A percentile compares a stretch with the other conserved stretches of the same genome.
Conservation (phyloP, 768 basidiomycete genomes). For the Trametes gibbosa region DNA sequence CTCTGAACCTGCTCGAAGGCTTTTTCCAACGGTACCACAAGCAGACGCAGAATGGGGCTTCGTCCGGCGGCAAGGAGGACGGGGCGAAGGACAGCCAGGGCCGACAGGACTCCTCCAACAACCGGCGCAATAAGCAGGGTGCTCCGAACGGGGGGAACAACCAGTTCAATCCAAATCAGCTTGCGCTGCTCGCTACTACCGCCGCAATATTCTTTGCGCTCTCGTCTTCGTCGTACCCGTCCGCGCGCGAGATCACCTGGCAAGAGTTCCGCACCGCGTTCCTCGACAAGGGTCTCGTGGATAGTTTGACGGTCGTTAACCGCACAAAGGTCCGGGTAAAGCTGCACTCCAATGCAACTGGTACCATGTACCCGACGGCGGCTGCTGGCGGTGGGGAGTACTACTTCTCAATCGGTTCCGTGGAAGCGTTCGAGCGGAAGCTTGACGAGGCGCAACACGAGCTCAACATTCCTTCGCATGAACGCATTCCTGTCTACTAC, state of each 20-base stretch:
- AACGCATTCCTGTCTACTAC: slow-evolving; percentile 96
- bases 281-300: slow-evolving; percentile 94
- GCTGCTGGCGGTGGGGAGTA: slow-evolving; percentile 64
- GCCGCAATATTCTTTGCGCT: slow-evolving; percentile 66
- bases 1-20: slow-evolving; percentile 68
- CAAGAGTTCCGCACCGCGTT: slow-evolving; percentile 98
- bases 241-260: slow-evolving; percentile 95
- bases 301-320: slow-evolving; percentile 90
- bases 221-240: slow-evolving; percentile 43
- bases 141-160: slow-evolving; percentile 41
- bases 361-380: slow-evolving; percentile 67
- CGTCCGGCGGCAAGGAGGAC: slow-evolving; percentile 23
- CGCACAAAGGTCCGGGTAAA: slow-evolving; percentile 87
- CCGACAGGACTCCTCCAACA: slow-evolving; percentile 24
- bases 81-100: slow-evolving; percentile 1
- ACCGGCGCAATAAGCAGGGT: slow-evolving; percentile 48
- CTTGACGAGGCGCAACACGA: slow-evolving; percentile 92
- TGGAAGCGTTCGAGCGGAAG: slow-evolving; percentile 95
- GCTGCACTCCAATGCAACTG: slow-evolving; percentile 86
- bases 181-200: slow-evolving; percentile 54
- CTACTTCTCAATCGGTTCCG: slow-evolving; percentile 95
- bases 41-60: slow-evolving; percentile 39
- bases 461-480: slow-evolving; percentile 85
- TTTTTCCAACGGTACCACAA: slow-evolving; percentile 70
- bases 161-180: slow-evolving; percentile 55